These are phyloP conservation scores for Xylaria sp. DNA, from an alignment of 2,329 filamentous ascomycete genomes.

Conservation along the genomic window DNA sequence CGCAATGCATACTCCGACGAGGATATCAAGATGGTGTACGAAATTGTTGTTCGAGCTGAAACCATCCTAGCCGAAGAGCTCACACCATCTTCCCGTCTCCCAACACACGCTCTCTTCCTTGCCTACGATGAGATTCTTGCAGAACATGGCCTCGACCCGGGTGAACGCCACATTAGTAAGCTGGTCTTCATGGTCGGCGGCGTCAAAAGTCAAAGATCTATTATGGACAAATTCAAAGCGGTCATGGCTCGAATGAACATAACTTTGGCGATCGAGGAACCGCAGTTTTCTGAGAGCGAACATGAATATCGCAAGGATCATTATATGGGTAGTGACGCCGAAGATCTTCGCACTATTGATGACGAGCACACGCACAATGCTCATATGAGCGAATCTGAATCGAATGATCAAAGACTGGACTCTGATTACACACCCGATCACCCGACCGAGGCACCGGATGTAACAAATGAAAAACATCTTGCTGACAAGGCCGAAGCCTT, in stretches of 20 bases:
- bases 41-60: constrained; percentile 79
- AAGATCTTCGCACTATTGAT: constrained; percentile 41
- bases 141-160: constrained; percentile 74
- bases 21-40: constrained; percentile 81
- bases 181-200: constrained; percentile 84
- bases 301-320: constrained; percentile 44
- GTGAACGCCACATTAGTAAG: constrained; percentile 79
- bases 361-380: constrained; percentile 27
- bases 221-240: constrained; percentile 76
- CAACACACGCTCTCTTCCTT: constrained; percentile 81
- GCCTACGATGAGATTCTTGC: constrained; percentile 84
- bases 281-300: constrained; percentile 33
- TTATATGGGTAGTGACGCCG: constrained; percentile 13
- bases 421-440: background rate
- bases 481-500: constrained; percentile 44
- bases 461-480: constrained; percentile 31
- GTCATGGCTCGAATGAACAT: constrained; percentile 77
- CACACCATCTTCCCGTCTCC: constrained; percentile 70
- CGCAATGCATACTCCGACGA: constrained; percentile 46
- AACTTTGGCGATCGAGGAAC: constrained; percentile 68
- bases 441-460: constrained; percentile 22
- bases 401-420: constrained; percentile 14
- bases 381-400: constrained; percentile 16
- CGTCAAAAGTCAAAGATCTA: constrained; percentile 64
- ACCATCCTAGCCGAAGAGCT: constrained; percentile 65